Percentiles rank a stretch among this genome's conserved stretches.
phyloP scores from a whole-genome alignment of 208 protist genomes.

The Crithidia sp. region DNA sequence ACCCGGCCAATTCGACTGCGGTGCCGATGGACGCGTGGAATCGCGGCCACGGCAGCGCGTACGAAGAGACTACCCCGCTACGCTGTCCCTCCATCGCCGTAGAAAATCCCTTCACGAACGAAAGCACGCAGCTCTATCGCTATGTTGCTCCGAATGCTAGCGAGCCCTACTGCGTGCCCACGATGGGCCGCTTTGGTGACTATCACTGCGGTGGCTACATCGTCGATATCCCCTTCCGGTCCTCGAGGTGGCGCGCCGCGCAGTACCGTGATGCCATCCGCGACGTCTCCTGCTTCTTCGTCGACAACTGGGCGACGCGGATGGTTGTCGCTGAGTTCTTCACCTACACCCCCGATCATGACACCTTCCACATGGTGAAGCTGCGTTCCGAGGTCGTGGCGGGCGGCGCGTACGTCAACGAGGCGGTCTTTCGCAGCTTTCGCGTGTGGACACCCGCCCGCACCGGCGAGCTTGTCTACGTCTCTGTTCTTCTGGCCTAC shows the following conservation, averaged over 20 bases:
- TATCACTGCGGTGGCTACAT: conserved; percentile 32
- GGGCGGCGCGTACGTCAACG: conserved; percentile 9
- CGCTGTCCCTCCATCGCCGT: conserved; percentile 19
- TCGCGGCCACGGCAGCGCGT: not conserved
- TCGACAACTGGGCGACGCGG: conserved; percentile 28
- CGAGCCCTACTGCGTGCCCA: conserved; percentile 19
- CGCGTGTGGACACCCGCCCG: conserved; percentile 18
- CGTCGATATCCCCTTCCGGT: conserved; percentile 21
- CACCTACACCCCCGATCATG: conserved; percentile 24
- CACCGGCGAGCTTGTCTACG: conserved; percentile 22
- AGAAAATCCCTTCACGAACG: not conserved
- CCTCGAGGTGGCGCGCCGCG: conserved; percentile 6
- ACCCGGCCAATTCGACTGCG: not conserved
- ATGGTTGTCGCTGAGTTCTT: conserved; percentile 20
- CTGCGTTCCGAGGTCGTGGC: conserved; percentile 13
- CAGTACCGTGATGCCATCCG: conserved; percentile 11
- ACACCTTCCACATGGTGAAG: conserved; percentile 29
- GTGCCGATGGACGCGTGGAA: conserved; percentile 20
- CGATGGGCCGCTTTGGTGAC: conserved; percentile 1
- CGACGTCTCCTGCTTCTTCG: conserved; percentile 22
- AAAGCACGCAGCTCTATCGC: conserved; percentile 1
- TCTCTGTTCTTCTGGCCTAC: conserved; percentile 6
- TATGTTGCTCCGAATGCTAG: conserved; percentile 7
- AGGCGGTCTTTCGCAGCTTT: conserved; percentile 10
- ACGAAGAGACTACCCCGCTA: conserved; percentile 15